phyloP scores from a whole-genome alignment of 371 early-diverging fungal genomes.

The Saksenaea vasiformis region DNA sequence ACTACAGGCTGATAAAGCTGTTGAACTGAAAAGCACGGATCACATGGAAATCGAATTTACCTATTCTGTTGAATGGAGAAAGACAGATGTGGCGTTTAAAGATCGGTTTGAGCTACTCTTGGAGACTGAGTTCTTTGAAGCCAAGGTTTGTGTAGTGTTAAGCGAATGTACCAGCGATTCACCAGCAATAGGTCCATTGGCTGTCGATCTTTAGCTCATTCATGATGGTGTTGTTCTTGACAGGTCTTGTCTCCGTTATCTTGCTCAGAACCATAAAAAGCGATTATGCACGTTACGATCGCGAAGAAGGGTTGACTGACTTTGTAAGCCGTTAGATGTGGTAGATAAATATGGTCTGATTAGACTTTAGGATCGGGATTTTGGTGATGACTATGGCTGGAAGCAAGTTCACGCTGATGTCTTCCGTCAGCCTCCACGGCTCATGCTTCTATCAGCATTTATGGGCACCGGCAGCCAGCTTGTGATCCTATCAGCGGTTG shows the following conservation, averaged over 20 bases:
- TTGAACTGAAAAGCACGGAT: slow-evolving; percentile 29
- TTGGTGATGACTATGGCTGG: slow-evolving; percentile 91
- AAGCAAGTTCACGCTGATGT: slow-evolving; percentile 90
- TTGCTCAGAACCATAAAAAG: slow-evolving; percentile 73
- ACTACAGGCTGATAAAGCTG: slow-evolving; percentile 40
- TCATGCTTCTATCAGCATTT: slow-evolving; percentile 69
- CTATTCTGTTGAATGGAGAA: slow-evolving; percentile 72
- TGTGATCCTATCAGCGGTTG: slow-evolving; percentile 58
- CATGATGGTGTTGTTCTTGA: slow-evolving; percentile 81
- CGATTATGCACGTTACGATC: slow-evolving; percentile 82
- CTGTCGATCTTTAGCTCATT: slow-evolving; percentile 84
- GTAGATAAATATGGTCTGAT: neutral
- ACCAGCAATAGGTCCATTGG: slow-evolving; percentile 73
- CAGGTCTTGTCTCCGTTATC: slow-evolving; percentile 75
- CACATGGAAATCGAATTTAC: slow-evolving; percentile 63
- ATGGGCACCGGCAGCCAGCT: slow-evolving; percentile 80
- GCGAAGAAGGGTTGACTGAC: slow-evolving; percentile 73
- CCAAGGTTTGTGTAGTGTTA: slow-evolving; percentile 51
- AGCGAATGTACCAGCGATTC: neutral
- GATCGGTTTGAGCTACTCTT: slow-evolving; percentile 69
- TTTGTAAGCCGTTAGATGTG: slow-evolving; percentile 49
- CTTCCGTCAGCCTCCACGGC: slow-evolving; percentile 75
- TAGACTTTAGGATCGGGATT: slow-evolving; percentile 66
- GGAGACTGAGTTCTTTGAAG: slow-evolving; percentile 79
- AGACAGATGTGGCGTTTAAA: slow-evolving; percentile 59